Evolutionary conservation across 176 grass and related monocot genomes (phyloP).

Genomic region (Aegilops bicornis): DNA sequence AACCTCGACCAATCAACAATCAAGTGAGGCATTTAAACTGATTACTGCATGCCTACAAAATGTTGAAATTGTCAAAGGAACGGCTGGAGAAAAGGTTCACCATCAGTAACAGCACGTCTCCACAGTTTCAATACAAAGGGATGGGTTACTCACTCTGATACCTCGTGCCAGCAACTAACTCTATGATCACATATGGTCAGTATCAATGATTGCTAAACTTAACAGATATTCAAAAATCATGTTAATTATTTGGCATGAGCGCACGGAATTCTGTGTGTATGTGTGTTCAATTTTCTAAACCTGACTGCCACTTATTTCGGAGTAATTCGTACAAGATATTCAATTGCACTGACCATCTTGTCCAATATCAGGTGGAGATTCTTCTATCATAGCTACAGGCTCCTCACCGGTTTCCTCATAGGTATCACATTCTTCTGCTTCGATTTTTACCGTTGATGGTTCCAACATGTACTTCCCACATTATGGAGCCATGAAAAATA

Average conservation of each 20-base stretch:
- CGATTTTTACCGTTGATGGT: constrained; percentile 42
- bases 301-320: neutral
- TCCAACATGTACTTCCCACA: constrained; percentile 41
- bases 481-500: constrained; percentile 37
- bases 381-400: constrained; percentile 82
- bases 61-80: neutral
- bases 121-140: neutral
- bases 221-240: neutral
- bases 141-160: neutral
- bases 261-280: neutral
- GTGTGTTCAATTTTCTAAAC: neutral
- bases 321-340: constrained; percentile 7
- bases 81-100: neutral
- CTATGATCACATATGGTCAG: neutral
- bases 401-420: constrained; percentile 78
- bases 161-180: neutral
- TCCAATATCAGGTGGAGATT: constrained; percentile 67
- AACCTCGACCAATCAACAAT: neutral
- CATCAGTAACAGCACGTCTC: neutral
- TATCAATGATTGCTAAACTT: neutral
- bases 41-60: neutral
- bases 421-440: constrained; percentile 69
- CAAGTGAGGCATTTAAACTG: neutral
- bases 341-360: constrained; percentile 50
- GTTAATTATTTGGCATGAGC: neutral